These are phyloP conservation scores for Coemansia sp. DNA, from an alignment of 192 early-diverging fungal species.

Conservation along the genomic window DNA sequence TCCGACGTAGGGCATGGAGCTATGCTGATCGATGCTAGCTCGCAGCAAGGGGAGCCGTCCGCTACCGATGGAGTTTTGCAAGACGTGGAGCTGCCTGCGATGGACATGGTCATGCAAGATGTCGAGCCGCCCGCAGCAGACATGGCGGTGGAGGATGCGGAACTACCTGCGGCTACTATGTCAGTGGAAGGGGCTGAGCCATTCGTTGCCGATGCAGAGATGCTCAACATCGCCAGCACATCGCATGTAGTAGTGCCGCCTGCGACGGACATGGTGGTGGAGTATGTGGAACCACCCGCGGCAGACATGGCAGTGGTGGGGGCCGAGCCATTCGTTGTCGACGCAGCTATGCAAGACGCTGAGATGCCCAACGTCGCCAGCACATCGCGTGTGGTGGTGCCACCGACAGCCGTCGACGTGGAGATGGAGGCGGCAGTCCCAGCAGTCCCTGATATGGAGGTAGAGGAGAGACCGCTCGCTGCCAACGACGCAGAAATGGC, in stretches of 20 bases:
- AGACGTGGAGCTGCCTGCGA: no score
- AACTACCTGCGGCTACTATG: no score
- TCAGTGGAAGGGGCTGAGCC: no score
- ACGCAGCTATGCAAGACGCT: background rate
- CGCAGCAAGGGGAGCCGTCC: background rate
- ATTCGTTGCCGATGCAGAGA: background rate
- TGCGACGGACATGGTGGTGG: no score
- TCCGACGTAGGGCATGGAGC: no score
- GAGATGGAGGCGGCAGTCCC: background rate
- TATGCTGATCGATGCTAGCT: background rate
- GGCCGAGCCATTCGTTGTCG: background rate
- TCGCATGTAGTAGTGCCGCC: no score
- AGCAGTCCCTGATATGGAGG: background rate
- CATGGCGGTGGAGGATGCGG: background rate
- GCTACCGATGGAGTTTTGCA: background rate
- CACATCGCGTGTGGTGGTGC: no score
- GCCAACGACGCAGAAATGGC: background rate
- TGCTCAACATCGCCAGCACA: no score
- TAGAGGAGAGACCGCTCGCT: background rate
- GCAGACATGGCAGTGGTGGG: background rate
- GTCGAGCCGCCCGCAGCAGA: background rate
- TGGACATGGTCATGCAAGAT: background rate
- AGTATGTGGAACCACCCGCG: no score
- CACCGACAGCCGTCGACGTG: background rate
- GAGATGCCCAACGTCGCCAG: background rate